phyloP scores from a whole-genome alignment of 106 monocot genomes.

The Triglochin maritima region DNA sequence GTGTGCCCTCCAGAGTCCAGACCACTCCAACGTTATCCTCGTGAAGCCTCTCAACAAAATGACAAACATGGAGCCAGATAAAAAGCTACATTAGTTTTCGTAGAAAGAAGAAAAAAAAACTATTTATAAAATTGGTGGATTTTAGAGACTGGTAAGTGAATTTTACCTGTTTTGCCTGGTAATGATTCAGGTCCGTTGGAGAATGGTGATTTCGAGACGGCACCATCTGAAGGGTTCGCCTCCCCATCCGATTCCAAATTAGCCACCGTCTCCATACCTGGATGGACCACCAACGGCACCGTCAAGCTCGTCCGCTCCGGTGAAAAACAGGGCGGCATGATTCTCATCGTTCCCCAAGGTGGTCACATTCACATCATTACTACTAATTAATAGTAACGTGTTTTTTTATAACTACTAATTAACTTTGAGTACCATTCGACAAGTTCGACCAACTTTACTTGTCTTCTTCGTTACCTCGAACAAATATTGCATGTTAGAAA shows the following conservation, averaged over 20 bases:
- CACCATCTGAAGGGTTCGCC: slow-evolving; percentile 48
- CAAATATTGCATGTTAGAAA: not conserved
- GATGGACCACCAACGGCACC: slow-evolving; percentile 77
- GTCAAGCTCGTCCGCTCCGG: slow-evolving; percentile 79
- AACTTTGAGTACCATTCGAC: no score
- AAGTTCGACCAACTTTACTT: no score
- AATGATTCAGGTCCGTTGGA: slow-evolving; percentile 42
- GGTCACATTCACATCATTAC: no score
- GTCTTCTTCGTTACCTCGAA: no score
- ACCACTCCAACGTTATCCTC: no score
- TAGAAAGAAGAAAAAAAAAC: not conserved
- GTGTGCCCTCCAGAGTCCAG: no score
- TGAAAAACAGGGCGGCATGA: slow-evolving; percentile 94
- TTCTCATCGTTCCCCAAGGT: slow-evolving; percentile 92
- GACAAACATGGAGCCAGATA: not conserved
- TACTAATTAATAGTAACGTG: no score
- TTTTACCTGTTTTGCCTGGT: not conserved
- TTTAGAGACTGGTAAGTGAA: not conserved
- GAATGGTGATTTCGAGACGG: slow-evolving; percentile 80
- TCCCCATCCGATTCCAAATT: slow-evolving; percentile 14
- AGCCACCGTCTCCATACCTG: slow-evolving; percentile 2
- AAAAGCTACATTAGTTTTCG: not conserved
- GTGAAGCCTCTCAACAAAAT: no score
- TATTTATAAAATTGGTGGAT: not conserved
- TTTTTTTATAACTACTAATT: no score